Base-by-base conservation (phyloP, 768 basidiomycete species). In the Sistotremastrum niveocremeum region DNA sequence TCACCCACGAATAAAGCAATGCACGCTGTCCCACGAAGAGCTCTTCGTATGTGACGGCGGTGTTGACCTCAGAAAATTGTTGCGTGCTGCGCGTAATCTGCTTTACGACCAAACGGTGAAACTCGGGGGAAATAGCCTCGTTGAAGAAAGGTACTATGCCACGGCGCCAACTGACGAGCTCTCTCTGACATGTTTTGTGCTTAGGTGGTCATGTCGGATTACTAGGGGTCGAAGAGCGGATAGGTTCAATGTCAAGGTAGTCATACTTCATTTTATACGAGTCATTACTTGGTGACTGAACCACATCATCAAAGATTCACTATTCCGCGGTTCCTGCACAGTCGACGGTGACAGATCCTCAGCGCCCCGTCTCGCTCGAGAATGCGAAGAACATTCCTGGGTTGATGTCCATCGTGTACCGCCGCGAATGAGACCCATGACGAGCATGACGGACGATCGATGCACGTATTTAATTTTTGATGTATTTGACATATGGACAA, bases 131-230 rank as follows among this genome's bases (percentile, higher is more conserved):
- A 67, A 66, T 42, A 59, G 63, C 34, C 53, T 65, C 4, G 51
- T 65, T 29, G 64, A 65, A 41, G 64, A 65, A 41, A 55, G 60
- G 64, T 67, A 42, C 48, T 49, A 50, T 49, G 45, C 20, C 45
- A 48, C 45, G 52, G 51, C 54, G 47, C 42, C 38, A 41, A 42
- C 47, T 51, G 51, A 7, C 48, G 47, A 49, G 50, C 50, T 54
- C 29, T 50, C 53, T 45, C 6, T 42, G n/a, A 4, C 29, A 44
- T 43, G 50, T 45, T 55, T 46, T 49, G 44, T 38, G 40, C 48
- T 33, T 40, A 65, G 64, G 52, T 65, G 64, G 64, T 58, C 63
- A 40, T 67, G 64, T 46, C 57, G 55, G 35, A 65, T 65, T 34
- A 59, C 56, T 32, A 57, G 45, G 39, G 54, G 57, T 40, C 61